A percentile compares a stretch with the other conserved stretches of the same genome.
phyloP scores from a whole-genome alignment of 148 eudicot genomes.

The Chenopodium formosanum region DNA sequence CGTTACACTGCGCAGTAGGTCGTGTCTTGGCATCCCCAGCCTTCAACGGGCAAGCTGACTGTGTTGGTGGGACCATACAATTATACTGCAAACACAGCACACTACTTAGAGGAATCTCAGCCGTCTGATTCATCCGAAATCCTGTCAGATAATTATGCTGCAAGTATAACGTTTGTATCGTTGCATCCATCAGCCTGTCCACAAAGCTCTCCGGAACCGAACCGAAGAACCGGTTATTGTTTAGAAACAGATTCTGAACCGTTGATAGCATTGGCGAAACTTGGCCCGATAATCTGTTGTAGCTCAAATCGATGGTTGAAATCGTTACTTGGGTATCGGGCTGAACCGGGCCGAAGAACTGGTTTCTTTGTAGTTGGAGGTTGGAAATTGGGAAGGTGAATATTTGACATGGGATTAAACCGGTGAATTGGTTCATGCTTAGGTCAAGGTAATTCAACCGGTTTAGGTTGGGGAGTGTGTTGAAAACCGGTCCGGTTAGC shows the following conservation, averaged over 20 bases:
- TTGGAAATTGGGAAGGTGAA: conserved; percentile 57
- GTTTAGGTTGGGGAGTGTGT: conserved; percentile 32
- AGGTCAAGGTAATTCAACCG: conserved; percentile 62
- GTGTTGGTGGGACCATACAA: conserved; percentile 87
- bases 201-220: conserved; percentile 56
- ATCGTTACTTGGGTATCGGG: conserved; percentile 55
- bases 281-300: conserved; percentile 62
- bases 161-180: conserved; percentile 60
- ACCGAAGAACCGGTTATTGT: conserved; percentile 84
- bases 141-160: conserved; percentile 89
- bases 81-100: conserved; percentile 85
- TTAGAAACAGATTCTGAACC: conserved; percentile 65
- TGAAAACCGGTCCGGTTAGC: conserved; percentile 58
- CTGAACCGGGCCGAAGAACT: conserved; percentile 54
- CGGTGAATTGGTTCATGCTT: conserved; percentile 72
- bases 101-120: conserved; percentile 60
- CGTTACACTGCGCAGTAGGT: conserved; percentile 68
- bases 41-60: conserved; percentile 80
- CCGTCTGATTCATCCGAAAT: conserved; percentile 71
- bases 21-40: conserved; percentile 71
- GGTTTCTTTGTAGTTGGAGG: conserved; percentile 66
- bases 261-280: conserved; percentile 69
- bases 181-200: conserved; percentile 56
- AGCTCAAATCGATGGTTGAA: conserved; percentile 70
- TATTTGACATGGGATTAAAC: conserved; percentile 52